phyloP scores from a whole-genome alignment of 2,329 filamentous ascomycete species.

The Herpotrichia juniperi region DNA sequence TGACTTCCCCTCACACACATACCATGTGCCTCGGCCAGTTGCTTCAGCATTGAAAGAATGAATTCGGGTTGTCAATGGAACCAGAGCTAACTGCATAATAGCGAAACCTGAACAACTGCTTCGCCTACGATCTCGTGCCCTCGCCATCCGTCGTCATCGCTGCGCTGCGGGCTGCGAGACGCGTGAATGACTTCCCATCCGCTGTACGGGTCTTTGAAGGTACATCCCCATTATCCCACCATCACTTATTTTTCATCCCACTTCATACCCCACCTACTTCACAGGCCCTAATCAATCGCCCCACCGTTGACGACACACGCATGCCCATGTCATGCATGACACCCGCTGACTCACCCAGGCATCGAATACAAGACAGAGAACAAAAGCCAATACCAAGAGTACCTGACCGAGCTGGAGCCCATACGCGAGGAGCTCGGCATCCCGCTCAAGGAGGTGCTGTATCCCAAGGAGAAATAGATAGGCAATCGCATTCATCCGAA shows the following conservation, averaged over 20 bases:
- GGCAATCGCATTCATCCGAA: background rate
- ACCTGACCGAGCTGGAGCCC: conserved; percentile 89
- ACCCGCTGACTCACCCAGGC: conserved; percentile 61
- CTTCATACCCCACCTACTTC: background rate
- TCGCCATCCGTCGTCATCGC: conserved; percentile 88
- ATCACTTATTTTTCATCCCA: background rate
- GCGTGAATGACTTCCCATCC: conserved; percentile 98
- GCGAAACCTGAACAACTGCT: conserved; percentile 99
- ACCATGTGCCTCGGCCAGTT: conserved; percentile 18
- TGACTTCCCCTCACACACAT: conserved; percentile 37
- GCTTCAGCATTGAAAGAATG: conserved; percentile 11
- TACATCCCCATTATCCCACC: conserved; percentile 49
- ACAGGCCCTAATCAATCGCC: background rate
- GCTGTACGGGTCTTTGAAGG: conserved; percentile 99
- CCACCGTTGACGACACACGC: background rate
- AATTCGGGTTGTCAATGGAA: background rate
- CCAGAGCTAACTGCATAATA: conserved; percentile 46
- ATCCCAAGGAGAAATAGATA: conserved; percentile 61
- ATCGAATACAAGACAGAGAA: conserved; percentile 99
- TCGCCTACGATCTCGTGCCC: conserved; percentile 99
- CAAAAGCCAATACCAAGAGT: conserved; percentile 95
- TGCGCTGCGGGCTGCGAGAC: conserved; percentile 88
- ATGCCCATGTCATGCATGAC: background rate
- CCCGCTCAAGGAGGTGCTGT: conserved; percentile 89
- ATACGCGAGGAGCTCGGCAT: conserved; percentile 94